phyloP scores from a whole-genome alignment of 148 eudicot species.

The Rhododendron kiyosumense region DNA sequence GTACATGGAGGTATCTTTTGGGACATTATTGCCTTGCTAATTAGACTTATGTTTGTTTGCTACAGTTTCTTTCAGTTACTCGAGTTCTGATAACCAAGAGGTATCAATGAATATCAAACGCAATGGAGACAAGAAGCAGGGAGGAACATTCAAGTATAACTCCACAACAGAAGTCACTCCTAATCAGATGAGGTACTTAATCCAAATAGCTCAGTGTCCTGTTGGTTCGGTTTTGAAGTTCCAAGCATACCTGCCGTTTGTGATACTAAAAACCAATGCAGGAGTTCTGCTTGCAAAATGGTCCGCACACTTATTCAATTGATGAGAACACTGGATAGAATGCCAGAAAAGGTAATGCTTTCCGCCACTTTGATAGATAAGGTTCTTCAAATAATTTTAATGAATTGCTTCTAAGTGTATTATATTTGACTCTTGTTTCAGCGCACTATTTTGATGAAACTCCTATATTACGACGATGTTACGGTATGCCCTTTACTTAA shows the following conservation, averaged over 20 bases:
- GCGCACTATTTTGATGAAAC: constrained; percentile 96
- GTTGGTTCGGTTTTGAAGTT: not conserved
- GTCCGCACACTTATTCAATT: constrained; percentile 81
- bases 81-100: constrained; percentile 70
- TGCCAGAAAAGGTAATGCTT: constrained; percentile 88
- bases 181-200: constrained; percentile 72
- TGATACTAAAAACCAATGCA: constrained; percentile 19
- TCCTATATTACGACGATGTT: constrained; percentile 82
- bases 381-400: not conserved
- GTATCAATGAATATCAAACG: constrained; percentile 84
- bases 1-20: not conserved
- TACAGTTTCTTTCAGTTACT: constrained; percentile 86
- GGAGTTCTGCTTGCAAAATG: constrained; percentile 99
- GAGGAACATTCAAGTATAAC: constrained; percentile 66
- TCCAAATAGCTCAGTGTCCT: not conserved
- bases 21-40: not conserved
- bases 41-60: not conserved
- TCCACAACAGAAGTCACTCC: constrained; percentile 76
- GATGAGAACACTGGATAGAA: constrained; percentile 93
- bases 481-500: constrained; percentile 51
- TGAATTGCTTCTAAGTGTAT: not conserved
- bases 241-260: not conserved
- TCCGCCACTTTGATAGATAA: not conserved
- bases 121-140: constrained; percentile 73
- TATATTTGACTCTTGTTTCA: constrained; percentile 35